phyloP scores from a whole-genome alignment of 2,329 filamentous ascomycete genomes.

The Coccinonectria pachysandricola region DNA sequence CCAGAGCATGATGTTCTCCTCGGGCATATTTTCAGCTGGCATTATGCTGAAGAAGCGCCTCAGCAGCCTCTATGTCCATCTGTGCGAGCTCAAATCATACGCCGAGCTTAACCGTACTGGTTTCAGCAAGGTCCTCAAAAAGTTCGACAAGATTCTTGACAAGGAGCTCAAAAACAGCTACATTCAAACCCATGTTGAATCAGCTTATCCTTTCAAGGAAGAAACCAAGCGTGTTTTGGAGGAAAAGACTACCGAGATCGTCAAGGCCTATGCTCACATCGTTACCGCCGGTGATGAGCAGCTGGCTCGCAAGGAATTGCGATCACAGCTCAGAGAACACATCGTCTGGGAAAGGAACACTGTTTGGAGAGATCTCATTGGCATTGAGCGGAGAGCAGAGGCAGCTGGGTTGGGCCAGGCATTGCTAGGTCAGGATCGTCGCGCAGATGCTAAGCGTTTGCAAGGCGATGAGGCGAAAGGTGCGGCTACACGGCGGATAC shows the following conservation, averaged over 20 bases:
- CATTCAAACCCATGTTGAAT: conserved; percentile 61
- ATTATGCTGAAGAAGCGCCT: conserved; percentile 91
- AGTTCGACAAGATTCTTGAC: conserved; percentile 94
- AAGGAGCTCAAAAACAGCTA: conserved; percentile 69
- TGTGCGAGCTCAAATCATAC: conserved; percentile 94
- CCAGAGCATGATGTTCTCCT: conserved; percentile 54
- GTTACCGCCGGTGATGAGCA: conserved; percentile 72
- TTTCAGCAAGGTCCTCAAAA: conserved; percentile 93
- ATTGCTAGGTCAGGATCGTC: conserved; percentile 64
- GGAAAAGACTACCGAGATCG: conserved; percentile 62
- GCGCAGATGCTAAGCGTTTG: conserved; percentile 56
- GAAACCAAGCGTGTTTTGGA: conserved; percentile 62
- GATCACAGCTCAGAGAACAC: conserved; percentile 86
- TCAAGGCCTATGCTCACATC: conserved; percentile 68
- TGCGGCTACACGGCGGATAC: conserved; percentile 54
- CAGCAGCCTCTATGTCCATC: conserved; percentile 75
- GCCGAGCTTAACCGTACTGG: conserved; percentile 94
- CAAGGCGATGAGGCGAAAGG: conserved; percentile 74
- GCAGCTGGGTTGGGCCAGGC: conserved; percentile 84
- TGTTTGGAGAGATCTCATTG: conserved; percentile 98
- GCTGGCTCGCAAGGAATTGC: conserved; percentile 71
- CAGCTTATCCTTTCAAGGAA: conserved; percentile 71
- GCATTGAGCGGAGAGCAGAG: conserved; percentile 89
- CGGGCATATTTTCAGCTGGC: conserved; percentile 52
- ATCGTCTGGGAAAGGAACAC: conserved; percentile 99